phyloP scores from a whole-genome alignment of 1,284 basidiomycete genomes.

The Heliocybe sulcata region DNA sequence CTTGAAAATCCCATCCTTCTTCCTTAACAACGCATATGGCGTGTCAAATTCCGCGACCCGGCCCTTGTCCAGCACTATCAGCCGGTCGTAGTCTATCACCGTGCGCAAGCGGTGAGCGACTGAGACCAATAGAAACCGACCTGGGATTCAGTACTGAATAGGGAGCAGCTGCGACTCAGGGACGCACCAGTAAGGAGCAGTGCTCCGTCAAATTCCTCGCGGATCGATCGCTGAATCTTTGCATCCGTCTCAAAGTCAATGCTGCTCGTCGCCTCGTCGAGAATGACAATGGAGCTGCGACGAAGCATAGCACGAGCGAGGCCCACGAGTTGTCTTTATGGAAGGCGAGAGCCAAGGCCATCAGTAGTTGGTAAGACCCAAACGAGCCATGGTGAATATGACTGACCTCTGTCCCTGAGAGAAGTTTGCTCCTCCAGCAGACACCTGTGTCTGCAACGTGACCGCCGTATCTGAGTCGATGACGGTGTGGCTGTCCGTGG shows the following conservation, averaged over 20 bases:
- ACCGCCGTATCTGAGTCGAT: constrained; percentile 40
- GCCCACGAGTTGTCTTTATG: constrained; percentile 57
- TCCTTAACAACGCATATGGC: constrained; percentile 68
- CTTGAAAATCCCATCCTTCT: constrained; percentile 69
- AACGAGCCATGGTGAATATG: too few species aligned
- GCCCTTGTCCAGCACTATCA: constrained; percentile 81
- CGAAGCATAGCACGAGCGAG: constrained; percentile 75
- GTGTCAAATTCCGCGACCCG: constrained; percentile 79
- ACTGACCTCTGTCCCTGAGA: constrained; percentile 66
- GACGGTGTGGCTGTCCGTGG: constrained; percentile 18
- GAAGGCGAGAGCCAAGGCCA: too few species aligned
- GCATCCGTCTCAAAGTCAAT: constrained; percentile 72
- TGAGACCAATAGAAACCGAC: too few species aligned
- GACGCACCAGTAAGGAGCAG: background rate
- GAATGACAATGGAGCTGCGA: constrained; percentile 69
- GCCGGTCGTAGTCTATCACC: constrained; percentile 72
- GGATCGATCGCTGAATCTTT: constrained; percentile 76
- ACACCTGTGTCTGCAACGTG: constrained; percentile 66
- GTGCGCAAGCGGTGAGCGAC: constrained; percentile 66
- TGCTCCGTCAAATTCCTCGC: constrained; percentile 59
- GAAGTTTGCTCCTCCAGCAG: constrained; percentile 77
- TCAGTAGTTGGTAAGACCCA: too few species aligned
- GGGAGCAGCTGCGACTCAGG: too few species aligned
- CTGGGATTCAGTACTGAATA: constrained; percentile 18
- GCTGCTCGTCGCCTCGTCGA: constrained; percentile 80